Evolutionary conservation across 208 protist species (phyloP), one percentile per base, ranked within the genome.

Genomic region (Leishmania tarentolae): DNA sequence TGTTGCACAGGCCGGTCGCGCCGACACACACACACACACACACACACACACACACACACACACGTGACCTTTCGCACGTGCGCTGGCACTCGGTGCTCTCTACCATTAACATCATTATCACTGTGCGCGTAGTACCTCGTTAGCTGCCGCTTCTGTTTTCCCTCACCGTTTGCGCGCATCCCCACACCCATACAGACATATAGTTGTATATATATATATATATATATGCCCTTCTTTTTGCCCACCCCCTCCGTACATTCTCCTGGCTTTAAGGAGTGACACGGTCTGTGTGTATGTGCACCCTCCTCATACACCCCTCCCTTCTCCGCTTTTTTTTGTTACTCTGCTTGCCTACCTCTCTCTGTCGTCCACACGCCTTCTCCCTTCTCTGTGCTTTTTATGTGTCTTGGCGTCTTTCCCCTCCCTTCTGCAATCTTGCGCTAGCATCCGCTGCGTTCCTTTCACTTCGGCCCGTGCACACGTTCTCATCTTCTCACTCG

Each of bases 401-500:
- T 46, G 40, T 71, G 46, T 40, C 13, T 61, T 61, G 72, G 21
- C 19, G 72, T 24, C 50, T 56, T 61, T 17, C 35, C 44, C 42
- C 44, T 44, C n/a, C 59, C 59, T 66, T 44, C 31, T 76, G 50
- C 19, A 15, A 6, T 40, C 46, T 61, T 37, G 72, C 61, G 35
- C 72, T 44, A 8, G 50, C 19, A 40, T 13, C 0, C 70, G 19
- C 50, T 50, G 3, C 50, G 17, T 13, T 69, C 63, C 35, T 42
- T 28, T 31, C 3, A 61, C 28, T 7, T 42, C 50, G 9, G 6
- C 56, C 40, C 61, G 19, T 84, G 9, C 53, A 47, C 57, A 11
- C 73, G 15, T 11, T 35, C 42, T 76, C 53, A 13, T 63, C 40
- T 53, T 80, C 78, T 86, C 70, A 35, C 72, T 75, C 56, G 46